Evolutionary conservation across 495 filamentous ascomycete genomes (phyloP), one percentile per base, ranked within the genome.

Genomic region (Symbiotaphrina buchneri): DNA sequence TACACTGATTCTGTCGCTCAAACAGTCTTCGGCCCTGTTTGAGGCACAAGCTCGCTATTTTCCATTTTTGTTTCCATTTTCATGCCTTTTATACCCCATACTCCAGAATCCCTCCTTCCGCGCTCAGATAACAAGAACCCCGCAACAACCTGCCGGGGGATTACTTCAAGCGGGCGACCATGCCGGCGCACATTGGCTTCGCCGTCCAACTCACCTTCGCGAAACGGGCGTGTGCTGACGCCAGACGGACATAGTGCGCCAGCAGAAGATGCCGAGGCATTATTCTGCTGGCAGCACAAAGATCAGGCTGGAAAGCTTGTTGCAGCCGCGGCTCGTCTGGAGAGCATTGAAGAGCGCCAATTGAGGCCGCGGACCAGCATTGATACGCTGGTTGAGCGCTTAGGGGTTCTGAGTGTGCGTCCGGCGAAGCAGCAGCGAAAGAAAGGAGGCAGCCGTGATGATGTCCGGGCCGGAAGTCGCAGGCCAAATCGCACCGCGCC

Each of bases 201-300:
- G 28, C 56, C 52, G 6, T 58, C 60, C 13, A 38, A 42, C 33
- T 51, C 43, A 19, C 37, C 50, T 1, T 40, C 45, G 27, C 34
- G 6, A 28, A 27, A n/a, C n/a, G 20, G 46, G 43, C 35, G 51
- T 58, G 1, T 31, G 6, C 47, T 53, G 4, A 3, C 34, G 30
- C 38, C 39, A 3, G 36, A 46, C 1, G 31, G 50, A 45, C 23
- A 36, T 53, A 30, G 44, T 13, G 4, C 10, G 21, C 4, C 14
- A 49, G 28, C 41, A 57, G 29, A 45, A 54, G 55, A 55, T 18
- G 50, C 53, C 14, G 49, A 61, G 6, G 61, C 61, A 18, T 68
- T 64, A 33, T 97, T 80, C 47, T 97, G 87, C 59, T 90, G 80
- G 74, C 77, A 90, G 44, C 87, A 97, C 51, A 80, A 79, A 41